Evolutionary conservation across 257 asterid species (phyloP).

Genomic region (Solanum appendiculatum): DNA sequence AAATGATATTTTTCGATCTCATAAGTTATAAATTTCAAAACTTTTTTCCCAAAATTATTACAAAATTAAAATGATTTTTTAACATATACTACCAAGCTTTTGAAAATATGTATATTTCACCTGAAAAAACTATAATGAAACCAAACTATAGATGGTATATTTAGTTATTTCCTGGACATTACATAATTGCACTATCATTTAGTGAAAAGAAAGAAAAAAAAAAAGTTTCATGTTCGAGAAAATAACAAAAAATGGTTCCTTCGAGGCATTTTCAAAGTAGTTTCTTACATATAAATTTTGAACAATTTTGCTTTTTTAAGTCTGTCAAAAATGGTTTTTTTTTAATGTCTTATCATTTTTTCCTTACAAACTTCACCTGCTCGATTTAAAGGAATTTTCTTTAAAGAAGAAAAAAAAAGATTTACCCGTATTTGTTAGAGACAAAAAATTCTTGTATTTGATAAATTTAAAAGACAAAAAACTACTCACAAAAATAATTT

Average conservation of each 20-base stretch:
- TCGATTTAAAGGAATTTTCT: neutral
- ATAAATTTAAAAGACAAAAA: neutral
- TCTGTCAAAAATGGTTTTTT: neutral
- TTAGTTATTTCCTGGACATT: neutral
- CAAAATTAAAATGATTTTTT: neutral
- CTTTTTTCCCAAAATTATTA: neutral
- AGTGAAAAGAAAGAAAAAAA: too few relatives aligned
- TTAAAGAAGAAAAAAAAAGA: neutral
- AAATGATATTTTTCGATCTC: neutral
- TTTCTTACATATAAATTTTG: neutral
- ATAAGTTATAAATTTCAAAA: neutral
- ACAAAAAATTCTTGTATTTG: too few relatives aligned
- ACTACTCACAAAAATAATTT: neutral
- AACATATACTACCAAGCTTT: neutral
- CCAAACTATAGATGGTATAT: neutral
- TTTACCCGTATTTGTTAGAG: neutral
- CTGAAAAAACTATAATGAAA: neutral
- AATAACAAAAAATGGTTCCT: neutral
- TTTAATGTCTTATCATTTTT: neutral
- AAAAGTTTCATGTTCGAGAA: neutral
- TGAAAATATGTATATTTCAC: neutral
- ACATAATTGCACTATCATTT: neutral
- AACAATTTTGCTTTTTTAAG: neutral
- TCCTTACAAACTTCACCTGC: neutral
- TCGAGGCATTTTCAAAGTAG: neutral